These are phyloP conservation scores for Pseudozyma pruni DNA, from an alignment of 1,284 basidiomycete species.

Conservation along the genomic window DNA sequence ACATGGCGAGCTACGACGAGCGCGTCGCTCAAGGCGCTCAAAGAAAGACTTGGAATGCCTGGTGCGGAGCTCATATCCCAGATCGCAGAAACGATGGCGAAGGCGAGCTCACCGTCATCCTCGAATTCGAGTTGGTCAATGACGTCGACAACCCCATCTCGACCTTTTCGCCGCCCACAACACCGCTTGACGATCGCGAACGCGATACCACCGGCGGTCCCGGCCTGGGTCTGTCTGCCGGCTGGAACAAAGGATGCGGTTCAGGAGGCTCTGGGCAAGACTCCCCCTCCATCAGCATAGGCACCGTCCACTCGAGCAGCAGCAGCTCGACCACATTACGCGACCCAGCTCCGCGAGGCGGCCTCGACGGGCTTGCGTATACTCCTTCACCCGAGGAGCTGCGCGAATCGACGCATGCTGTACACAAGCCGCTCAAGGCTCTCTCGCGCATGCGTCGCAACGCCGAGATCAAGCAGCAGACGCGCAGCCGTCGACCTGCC, in stretches of 20 bases:
- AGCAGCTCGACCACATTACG: constrained; percentile 25
- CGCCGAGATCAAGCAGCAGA: constrained; percentile 31
- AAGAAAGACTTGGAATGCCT: constrained; percentile 79
- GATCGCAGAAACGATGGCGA: constrained; percentile 34
- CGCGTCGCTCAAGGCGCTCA: constrained; percentile 69
- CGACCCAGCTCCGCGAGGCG: constrained; percentile 12
- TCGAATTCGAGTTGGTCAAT: constrained; percentile 85
- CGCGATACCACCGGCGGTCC: constrained; percentile 53
- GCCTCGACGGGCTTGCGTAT: constrained; percentile 52
- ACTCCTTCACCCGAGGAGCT: constrained; percentile 71
- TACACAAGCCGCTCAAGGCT: constrained; percentile 79
- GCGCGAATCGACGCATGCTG: constrained; percentile 78
- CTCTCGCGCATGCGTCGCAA: constrained; percentile 72
- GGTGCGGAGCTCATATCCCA: constrained; percentile 79
- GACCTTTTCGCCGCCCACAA: constrained; percentile 41
- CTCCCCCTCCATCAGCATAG: constrained; percentile 39
- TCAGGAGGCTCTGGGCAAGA: constrained; percentile 5
- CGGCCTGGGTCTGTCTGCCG: constrained; percentile 23
- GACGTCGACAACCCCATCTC: constrained; percentile 78
- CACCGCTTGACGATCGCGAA: constrained; percentile 22
- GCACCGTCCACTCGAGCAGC: constrained; percentile 41
- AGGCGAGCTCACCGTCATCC: constrained; percentile 58
- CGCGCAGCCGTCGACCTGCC: constrained; percentile 24
- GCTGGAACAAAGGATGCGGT: constrained; percentile 1
- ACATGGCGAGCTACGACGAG: constrained; percentile 46